phyloP scores from a whole-genome alignment of 768 basidiomycete species.

The Pisolithus tinctorius region DNA sequence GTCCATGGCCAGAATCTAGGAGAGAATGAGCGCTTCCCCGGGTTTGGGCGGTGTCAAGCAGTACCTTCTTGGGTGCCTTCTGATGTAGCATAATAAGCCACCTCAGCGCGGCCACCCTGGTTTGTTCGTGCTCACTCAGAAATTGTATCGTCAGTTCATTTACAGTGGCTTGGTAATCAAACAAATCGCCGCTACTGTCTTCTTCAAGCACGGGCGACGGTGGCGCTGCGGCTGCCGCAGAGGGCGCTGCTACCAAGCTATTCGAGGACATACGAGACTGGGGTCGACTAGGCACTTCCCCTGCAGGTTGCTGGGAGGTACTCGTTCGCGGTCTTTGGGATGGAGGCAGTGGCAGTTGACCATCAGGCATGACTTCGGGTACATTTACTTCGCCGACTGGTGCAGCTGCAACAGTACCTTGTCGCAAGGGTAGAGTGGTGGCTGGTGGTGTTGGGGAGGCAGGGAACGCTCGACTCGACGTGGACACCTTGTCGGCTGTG shows the following conservation, averaged over 20 bases:
- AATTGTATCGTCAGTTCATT: slow-evolving; percentile 91
- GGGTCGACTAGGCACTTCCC: slow-evolving; percentile 45
- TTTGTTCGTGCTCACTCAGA: slow-evolving; percentile 94
- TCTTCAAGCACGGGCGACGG: slow-evolving; percentile 30
- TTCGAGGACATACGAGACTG: slow-evolving; percentile 54
- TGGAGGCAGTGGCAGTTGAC: slow-evolving; percentile 17
- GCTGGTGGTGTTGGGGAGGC: slow-evolving; percentile 53
- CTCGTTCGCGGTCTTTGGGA: slow-evolving; percentile 21
- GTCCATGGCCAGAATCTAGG: slow-evolving; percentile 88
- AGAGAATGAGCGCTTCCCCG: background rate
- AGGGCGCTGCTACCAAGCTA: slow-evolving; percentile 31
- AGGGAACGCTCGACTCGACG: slow-evolving; percentile 31
- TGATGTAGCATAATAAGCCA: slow-evolving; percentile 99
- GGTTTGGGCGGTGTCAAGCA: background rate
- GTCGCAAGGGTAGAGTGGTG: slow-evolving; percentile 40
- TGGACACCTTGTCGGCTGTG: slow-evolving; percentile 23
- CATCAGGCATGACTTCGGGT: slow-evolving; percentile 37
- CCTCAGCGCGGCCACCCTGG: slow-evolving; percentile 89
- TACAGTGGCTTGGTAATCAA: slow-evolving; percentile 91
- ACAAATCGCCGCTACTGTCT: slow-evolving; percentile 52
- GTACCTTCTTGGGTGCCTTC: slow-evolving; percentile 91
- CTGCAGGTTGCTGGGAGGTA: slow-evolving; percentile 17
- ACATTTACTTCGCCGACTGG: slow-evolving; percentile 42
- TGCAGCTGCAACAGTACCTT: slow-evolving; percentile 38
- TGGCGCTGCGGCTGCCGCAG: slow-evolving; percentile 22